A percentile compares a stretch with the other conserved stretches of the same genome.
Conservation (phyloP, 73 alveolate species). For the Paraurostyla sp. region DNA sequence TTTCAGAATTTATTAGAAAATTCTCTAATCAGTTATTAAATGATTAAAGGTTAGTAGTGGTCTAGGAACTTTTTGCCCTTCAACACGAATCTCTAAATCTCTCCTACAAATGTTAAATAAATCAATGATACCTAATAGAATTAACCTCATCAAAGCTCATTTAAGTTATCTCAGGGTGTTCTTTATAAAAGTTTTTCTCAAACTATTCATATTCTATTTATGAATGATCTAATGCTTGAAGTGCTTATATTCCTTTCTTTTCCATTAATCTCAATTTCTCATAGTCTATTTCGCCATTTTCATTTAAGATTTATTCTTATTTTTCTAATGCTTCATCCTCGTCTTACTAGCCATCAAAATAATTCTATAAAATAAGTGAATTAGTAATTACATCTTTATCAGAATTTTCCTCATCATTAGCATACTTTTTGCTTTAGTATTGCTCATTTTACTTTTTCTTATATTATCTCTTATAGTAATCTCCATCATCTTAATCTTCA, state of each 20-base stretch:
- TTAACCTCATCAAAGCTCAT: constrained; percentile 78
- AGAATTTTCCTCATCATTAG: constrained; percentile 4
- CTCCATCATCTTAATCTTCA: neutral
- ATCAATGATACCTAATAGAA: constrained; percentile 68
- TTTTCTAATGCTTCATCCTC: neutral
- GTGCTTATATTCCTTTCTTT: constrained; percentile 70
- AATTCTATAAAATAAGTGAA: neutral
- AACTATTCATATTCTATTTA: constrained; percentile 85
- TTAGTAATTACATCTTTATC: neutral
- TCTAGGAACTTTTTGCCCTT: constrained; percentile 89
- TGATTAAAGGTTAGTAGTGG: constrained; percentile 81
- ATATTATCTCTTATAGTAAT: neutral
- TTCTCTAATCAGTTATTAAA: constrained; percentile 57
- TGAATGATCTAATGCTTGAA: constrained; percentile 83
- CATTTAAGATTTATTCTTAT: constrained; percentile 25
- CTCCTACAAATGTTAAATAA: constrained; percentile 57
- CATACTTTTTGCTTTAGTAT: neutral
- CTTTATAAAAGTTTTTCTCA: constrained; percentile 86
- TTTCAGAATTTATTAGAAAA: constrained; percentile 67
- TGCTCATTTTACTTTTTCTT: neutral
- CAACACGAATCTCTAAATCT: constrained; percentile 76
- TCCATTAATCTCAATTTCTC: constrained; percentile 42
- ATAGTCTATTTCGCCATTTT: constrained; percentile 51
- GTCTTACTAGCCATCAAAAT: neutral
- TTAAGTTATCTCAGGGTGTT: constrained; percentile 87